These are phyloP conservation scores for Saccharomycopsis amapae DNA, from an alignment of 805 yeast genomes.

Conservation along the genomic window DNA sequence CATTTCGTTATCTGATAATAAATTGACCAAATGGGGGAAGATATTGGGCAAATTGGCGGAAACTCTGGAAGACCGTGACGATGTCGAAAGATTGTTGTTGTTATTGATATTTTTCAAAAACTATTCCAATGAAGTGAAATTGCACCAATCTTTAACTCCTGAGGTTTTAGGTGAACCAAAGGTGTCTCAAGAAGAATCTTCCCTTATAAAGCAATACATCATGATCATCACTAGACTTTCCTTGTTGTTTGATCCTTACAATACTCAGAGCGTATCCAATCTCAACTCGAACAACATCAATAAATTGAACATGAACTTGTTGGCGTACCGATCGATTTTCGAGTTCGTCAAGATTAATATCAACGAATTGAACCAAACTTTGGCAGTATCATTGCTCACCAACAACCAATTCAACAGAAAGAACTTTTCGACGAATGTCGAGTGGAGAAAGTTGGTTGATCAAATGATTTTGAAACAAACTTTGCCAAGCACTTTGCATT, in stretches of 20 bases:
- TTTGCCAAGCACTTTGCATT: conserved; percentile 58
- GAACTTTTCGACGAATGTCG: conserved; percentile 30
- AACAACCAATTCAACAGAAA: conserved; percentile 55
- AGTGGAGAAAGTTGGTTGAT: conserved; percentile 53
- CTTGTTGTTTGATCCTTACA: conserved; percentile 27
- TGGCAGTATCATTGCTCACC: conserved; percentile 42
- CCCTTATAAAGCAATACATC: conserved; percentile 26
- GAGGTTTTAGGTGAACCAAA: conserved; percentile 31
- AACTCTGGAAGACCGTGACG: conserved; percentile 19
- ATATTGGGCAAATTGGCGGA: conserved; percentile 27
- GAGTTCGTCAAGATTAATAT: conserved; percentile 43
- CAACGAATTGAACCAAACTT: conserved; percentile 49
- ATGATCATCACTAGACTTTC: conserved; percentile 43
- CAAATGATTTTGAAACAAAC: conserved; percentile 54
- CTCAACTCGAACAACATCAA: conserved; percentile 37
- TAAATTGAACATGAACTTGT: conserved; percentile 59
- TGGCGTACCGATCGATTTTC: conserved; percentile 60
- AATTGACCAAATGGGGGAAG: conserved; percentile 39
- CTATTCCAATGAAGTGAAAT: conserved; percentile 23
- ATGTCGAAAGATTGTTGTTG: conserved; percentile 32
- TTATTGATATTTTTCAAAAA: conserved; percentile 41
- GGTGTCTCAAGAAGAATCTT: conserved; percentile 24
- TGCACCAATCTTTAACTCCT: conserved; percentile 30
- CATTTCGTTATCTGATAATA: conserved; percentile 1
- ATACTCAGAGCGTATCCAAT: conserved; percentile 47